phyloP scores from a whole-genome alignment of 2,329 filamentous ascomycete species.

The Tolypocladium guangdongense region DNA sequence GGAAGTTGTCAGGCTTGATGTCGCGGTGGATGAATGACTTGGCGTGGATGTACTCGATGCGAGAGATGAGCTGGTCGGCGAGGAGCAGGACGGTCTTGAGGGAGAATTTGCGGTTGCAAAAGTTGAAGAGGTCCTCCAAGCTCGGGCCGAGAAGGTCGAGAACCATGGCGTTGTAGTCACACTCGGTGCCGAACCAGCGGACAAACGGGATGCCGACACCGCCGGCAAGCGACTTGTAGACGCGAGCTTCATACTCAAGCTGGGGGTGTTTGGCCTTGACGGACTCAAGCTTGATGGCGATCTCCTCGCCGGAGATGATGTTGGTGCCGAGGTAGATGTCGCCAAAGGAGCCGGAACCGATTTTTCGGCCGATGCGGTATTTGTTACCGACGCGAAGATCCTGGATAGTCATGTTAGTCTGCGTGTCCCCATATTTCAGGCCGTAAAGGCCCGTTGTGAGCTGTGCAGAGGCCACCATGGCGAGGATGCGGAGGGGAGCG shows the following conservation, averaged over 20 bases:
- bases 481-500: background rate
- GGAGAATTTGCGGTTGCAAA: slow-evolving; percentile 99
- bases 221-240: slow-evolving; percentile 82
- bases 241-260: slow-evolving; percentile 95
- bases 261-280: slow-evolving; percentile 99
- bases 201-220: slow-evolving; percentile 98
- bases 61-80: slow-evolving; percentile 95
- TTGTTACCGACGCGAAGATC: slow-evolving; percentile 99
- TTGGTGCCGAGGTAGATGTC: slow-evolving; percentile 99
- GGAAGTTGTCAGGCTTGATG: slow-evolving; percentile 99
- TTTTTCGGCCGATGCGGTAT: slow-evolving; percentile 98
- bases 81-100: slow-evolving; percentile 95
- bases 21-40: slow-evolving; percentile 99
- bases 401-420: slow-evolving; percentile 33
- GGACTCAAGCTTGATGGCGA: slow-evolving; percentile 98
- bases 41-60: slow-evolving; percentile 99
- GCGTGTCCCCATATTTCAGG: background rate
- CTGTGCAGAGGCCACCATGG: background rate
- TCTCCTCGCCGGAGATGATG: slow-evolving; percentile 98
- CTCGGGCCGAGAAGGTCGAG: slow-evolving; percentile 91
- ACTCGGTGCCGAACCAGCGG: slow-evolving; percentile 98
- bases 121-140: slow-evolving; percentile 98
- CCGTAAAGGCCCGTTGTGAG: background rate
- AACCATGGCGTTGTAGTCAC: slow-evolving; percentile 99
- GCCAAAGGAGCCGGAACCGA: slow-evolving; percentile 93